These are phyloP conservation scores for Coniella vitis DNA, from an alignment of 2,329 filamentous ascomycete species.

Conservation along the genomic window DNA sequence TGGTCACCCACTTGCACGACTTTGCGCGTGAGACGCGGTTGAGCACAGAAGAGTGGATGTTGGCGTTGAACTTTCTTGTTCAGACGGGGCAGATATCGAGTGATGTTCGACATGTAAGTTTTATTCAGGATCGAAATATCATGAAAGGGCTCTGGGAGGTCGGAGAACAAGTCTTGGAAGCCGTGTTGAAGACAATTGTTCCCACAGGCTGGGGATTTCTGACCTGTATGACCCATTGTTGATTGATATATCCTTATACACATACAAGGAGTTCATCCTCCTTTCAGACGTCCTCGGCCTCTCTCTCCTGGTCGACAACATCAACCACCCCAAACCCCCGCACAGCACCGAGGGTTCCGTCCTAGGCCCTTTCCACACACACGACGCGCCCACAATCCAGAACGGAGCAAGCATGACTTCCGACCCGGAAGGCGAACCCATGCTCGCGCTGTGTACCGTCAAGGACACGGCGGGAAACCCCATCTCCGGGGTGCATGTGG, in stretches of 20 bases:
- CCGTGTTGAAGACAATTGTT: no score
- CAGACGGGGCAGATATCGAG: constrained; percentile 66
- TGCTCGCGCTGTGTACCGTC: constrained; percentile 68
- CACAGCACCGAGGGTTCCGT: constrained; percentile 70
- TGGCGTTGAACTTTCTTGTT: constrained; percentile 64
- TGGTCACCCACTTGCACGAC: constrained; percentile 74
- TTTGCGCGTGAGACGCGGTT: constrained; percentile 74
- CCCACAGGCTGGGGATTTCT: no score
- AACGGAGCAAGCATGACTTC: constrained; percentile 59
- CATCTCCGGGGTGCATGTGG: constrained; percentile 60
- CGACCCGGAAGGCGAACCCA: constrained; percentile 61
- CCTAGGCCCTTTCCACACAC: constrained; percentile 76
- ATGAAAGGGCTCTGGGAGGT: no score
- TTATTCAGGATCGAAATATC: no score
- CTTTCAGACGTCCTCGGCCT: constrained; percentile 74
- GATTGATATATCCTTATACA: no score
- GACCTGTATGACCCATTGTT: no score
- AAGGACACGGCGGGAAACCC: constrained; percentile 58
- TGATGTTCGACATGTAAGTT: constrained; percentile 62
- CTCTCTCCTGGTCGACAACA: constrained; percentile 72
- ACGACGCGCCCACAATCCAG: constrained; percentile 56
- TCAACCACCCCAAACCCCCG: constrained; percentile 74
- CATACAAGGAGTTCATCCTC: constrained; percentile 65
- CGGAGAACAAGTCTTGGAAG: no score
- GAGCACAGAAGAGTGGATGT: constrained; percentile 73